Percentiles rank a stretch among this genome's conserved stretches.
phyloP scores from a whole-genome alignment of 2,329 filamentous ascomycete genomes.

The Trichoderma koningii region DNA sequence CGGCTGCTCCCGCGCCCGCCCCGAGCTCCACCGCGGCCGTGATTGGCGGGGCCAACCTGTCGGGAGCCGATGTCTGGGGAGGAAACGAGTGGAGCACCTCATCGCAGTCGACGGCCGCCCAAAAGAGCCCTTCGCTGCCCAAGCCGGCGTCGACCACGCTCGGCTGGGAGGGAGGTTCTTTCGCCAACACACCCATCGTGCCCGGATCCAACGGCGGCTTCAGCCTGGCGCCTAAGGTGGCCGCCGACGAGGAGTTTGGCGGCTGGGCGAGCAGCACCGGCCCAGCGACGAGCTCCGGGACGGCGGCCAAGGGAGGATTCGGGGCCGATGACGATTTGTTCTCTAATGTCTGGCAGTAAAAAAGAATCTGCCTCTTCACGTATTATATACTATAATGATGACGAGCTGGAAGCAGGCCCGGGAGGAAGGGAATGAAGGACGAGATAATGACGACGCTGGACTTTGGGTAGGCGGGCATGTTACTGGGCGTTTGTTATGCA shows the following conservation, averaged over 20 bases:
- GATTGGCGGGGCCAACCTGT: slow-evolving; percentile 46
- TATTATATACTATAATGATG: slow-evolving; percentile 14
- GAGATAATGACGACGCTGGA: slow-evolving; percentile 1
- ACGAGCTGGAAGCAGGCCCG: not conserved
- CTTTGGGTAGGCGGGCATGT: slow-evolving; percentile 37
- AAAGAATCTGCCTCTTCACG: slow-evolving; percentile 10
- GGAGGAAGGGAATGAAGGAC: slow-evolving; percentile 27
- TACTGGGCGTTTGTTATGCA: slow-evolving; percentile 36
- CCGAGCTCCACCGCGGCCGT: slow-evolving; percentile 40
- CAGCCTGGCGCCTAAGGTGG: slow-evolving; percentile 66
- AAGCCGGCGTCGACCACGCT: slow-evolving; percentile 60
- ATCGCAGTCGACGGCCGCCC: slow-evolving; percentile 36
- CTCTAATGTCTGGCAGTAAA: slow-evolving; percentile 88
- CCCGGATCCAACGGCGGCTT: slow-evolving; percentile 67
- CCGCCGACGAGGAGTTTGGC: slow-evolving; percentile 92
- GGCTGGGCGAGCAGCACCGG: slow-evolving; percentile 80
- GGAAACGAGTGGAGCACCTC: slow-evolving; percentile 75
- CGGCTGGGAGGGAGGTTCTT: slow-evolving; percentile 58
- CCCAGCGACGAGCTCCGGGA: slow-evolving; percentile 43
- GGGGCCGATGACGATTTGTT: slow-evolving; percentile 83
- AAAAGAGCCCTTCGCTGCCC: slow-evolving; percentile 61
- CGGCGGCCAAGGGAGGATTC: slow-evolving; percentile 61
- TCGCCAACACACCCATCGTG: slow-evolving; percentile 62
- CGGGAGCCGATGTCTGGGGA: slow-evolving; percentile 76
- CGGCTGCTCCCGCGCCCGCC: slow-evolving; percentile 37